Evolutionary conservation across 2,329 filamentous ascomycete genomes (phyloP), one percentile per base, ranked within the genome.

Genomic region (Phialocephala sp.): DNA sequence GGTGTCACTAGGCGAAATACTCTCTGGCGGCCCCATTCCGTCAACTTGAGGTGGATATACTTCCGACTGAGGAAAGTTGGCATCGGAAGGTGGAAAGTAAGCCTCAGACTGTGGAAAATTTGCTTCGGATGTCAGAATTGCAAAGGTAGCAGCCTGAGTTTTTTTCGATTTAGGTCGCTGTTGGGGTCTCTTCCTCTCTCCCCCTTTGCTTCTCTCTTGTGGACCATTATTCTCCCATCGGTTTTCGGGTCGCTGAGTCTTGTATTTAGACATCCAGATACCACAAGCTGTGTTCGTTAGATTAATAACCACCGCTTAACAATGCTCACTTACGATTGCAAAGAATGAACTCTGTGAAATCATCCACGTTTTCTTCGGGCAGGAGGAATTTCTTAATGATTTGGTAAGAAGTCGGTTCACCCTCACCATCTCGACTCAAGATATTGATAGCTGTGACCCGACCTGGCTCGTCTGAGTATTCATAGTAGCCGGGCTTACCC

Each of bases 221-320:
- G 66, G 65, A 32, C 66, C 55, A 66, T 71, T 63, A 37, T 55
- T 64, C 27, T 87, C 91, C 94, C 94, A 99, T 70, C 90, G 89
- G 67, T 94, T 88, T 62, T 88, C 83, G 2, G 95, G 95, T 9
- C 95, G 89, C 82, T 97, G 95, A 27, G 82, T 85, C 74, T 91
- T 93, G 78, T 91, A 93, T 75, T 97, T 98, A 67, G 89, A 89
- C 72, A 99, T 89, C 93, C 93, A 99, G 50, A 99, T 88, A 20
- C 95, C 95, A 76, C 95, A 99, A 65, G 94, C 87, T 89, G 59
- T 71, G 77, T 35, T 24, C 6, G 27, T 54, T 54, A 54, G 50
- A 54, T 15, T 35, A 14, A 54, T 54, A 14, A 32, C 14, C 50
- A 32, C 24, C 24, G 9, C 27, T 15, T 32, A 5, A 32, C 14